Evolutionary conservation across 129 eudicot species (phyloP).

Genomic region (Tagetes patula): DNA sequence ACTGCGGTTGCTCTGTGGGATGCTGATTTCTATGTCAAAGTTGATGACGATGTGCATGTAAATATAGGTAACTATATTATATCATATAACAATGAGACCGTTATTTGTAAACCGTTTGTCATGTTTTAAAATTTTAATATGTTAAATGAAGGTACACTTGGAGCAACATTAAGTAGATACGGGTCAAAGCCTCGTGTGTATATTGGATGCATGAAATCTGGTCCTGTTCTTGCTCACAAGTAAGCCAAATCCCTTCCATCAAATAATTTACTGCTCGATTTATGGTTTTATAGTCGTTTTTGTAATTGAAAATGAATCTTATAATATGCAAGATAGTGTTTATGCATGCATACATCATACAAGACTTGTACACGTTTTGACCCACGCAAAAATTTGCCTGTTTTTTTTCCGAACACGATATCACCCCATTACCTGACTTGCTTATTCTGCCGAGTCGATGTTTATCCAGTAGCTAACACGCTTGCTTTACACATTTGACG

Average conservation of each 20-base stretch:
- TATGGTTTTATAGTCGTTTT: neutral
- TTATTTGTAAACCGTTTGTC: neutral
- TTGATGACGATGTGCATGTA: slow-evolving; percentile 89
- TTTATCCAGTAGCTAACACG: neutral
- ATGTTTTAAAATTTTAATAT: slow-evolving; percentile 4
- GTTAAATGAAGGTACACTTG: slow-evolving; percentile 71
- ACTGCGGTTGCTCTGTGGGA: slow-evolving; percentile 86
- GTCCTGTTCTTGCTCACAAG: slow-evolving; percentile 90
- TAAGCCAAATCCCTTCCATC: slow-evolving; percentile 32
- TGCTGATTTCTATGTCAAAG: slow-evolving; percentile 90
- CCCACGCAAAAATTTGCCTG: neutral
- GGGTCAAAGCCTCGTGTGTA: slow-evolving; percentile 68
- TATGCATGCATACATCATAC: neutral
- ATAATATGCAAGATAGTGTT: neutral
- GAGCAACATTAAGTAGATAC: slow-evolving; percentile 68
- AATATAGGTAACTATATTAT: slow-evolving; percentile 56
- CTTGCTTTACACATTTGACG: neutral
- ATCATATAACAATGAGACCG: neutral
- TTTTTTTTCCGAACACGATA: neutral
- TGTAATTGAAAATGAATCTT: neutral
- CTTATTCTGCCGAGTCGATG: neutral
- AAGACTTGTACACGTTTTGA: neutral
- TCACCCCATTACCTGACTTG: neutral
- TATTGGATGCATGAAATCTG: slow-evolving; percentile 96
- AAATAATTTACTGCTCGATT: slow-evolving; percentile 1